Evolutionary conservation across 805 yeast species (phyloP), one percentile per base, ranked within the genome.

Genomic region (Ogataea pignaliae): DNA sequence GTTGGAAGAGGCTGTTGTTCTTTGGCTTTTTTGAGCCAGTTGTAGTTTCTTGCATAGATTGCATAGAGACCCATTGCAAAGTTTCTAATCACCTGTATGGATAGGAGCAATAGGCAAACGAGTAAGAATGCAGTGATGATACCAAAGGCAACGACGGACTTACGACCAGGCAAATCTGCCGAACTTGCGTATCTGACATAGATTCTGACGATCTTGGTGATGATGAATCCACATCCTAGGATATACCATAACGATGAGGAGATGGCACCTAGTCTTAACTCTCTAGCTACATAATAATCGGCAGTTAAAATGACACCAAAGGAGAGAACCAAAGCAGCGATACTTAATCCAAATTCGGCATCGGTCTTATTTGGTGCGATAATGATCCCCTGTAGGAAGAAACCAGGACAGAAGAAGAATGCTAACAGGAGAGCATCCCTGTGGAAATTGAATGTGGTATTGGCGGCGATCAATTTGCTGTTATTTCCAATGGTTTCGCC

Each of bases 351-450:
- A 52, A 71, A 71, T 48, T 72, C 76, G 6, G 57, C 61, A 15
- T 70, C 68, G 36, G 55, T 52, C 26, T 64, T 56, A 15, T 52
- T 42, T 14, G 70, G 57, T 64, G 69, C 68, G 41, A 71, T 70
- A 26, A 68, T 65, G n/a, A 69, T 56, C 42, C 70, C 70, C 48
- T 72, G 76, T 14, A 71, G 59, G 17, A 73, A 69, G 56, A 68
- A 72, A 3, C 69, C 75, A 28, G 71, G 56, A 39, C 71, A 69
- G 61, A 70, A 72, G 57, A 70, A 71, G 15, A 62, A 52, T 33
- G 63, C 64, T 32, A 66, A 54, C 12, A 64, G 44, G 13, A 66
- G 50, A 32, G 64, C 52, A 39, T 59, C 53, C 31, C 69, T 52
- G 54, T 71, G 73, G 37, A 70, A 46, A 45, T 71, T 74, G 51